Percentiles rank a stretch among this genome's conserved stretches.
These are phyloP conservation scores for Ophiostoma quercus DNA, from an alignment of 2,329 filamentous ascomycete species.

Conservation along the genomic window DNA sequence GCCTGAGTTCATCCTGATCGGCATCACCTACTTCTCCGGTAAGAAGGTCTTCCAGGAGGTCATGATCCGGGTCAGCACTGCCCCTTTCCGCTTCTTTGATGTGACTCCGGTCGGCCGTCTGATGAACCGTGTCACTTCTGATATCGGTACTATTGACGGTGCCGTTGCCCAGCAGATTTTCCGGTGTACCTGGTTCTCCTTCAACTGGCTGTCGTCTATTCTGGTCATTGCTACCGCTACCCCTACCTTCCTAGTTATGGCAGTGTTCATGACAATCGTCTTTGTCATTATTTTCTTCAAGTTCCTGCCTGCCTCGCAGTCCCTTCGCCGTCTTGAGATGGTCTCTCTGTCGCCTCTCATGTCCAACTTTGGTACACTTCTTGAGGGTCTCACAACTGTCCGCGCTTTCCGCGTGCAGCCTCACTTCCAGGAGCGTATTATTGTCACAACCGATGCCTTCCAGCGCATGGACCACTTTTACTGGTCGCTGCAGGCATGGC, in stretches of 20 bases:
- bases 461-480: slow-evolving; percentile 97
- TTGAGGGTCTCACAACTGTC: slow-evolving; percentile 81
- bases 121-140: slow-evolving; percentile 87
- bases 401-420: slow-evolving; percentile 73
- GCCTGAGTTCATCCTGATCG: slow-evolving; percentile 62
- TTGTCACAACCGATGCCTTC: slow-evolving; percentile 77
- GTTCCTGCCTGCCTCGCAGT: slow-evolving; percentile 80
- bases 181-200: slow-evolving; percentile 61
- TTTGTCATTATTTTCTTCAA: slow-evolving; percentile 70
- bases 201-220: slow-evolving; percentile 68
- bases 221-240: slow-evolving; percentile 75
- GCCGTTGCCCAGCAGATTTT: slow-evolving; percentile 73
- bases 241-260: slow-evolving; percentile 68
- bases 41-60: slow-evolving; percentile 69
- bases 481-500: slow-evolving; percentile 82
- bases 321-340: slow-evolving; percentile 78
- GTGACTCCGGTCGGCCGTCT: slow-evolving; percentile 80
- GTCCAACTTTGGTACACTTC: slow-evolving; percentile 83
- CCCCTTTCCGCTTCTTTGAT: slow-evolving; percentile 87
- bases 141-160: slow-evolving; percentile 84
- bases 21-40: slow-evolving; percentile 75
- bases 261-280: slow-evolving; percentile 57
- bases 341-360: slow-evolving; percentile 82
- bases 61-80: slow-evolving; percentile 66
- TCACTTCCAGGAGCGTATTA: slow-evolving; percentile 74